Evolutionary conservation across 1,139 yeast species (phyloP).

Genomic region (Nadsonia commutata): DNA sequence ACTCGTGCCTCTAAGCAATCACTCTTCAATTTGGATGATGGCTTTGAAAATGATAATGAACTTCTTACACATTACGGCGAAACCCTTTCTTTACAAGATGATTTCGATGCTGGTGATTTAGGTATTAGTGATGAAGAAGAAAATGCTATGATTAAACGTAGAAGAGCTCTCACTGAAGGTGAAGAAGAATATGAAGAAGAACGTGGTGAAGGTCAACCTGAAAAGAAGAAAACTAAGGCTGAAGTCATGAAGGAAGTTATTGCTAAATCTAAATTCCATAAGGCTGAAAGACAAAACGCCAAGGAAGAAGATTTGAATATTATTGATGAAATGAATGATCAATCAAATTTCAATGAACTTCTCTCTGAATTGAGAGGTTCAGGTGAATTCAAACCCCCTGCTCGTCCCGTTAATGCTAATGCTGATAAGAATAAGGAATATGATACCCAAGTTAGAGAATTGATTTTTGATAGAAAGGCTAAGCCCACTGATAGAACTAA

Average conservation of each 20-base stretch:
- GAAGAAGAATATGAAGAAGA: slow-evolving; percentile 14
- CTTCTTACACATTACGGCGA: slow-evolving; percentile 74
- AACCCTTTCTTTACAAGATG: slow-evolving; percentile 40
- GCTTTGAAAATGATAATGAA: slow-evolving; percentile 35
- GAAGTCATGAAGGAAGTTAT: slow-evolving; percentile 96
- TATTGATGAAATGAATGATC: slow-evolving; percentile 66
- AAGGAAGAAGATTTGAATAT: slow-evolving; percentile 57
- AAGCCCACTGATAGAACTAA: slow-evolving; percentile 94
- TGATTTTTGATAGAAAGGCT: slow-evolving; percentile 75
- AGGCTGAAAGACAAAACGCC: slow-evolving; percentile 72
- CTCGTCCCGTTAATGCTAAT: slow-evolving; percentile 19
- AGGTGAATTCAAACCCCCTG: slow-evolving; percentile 12
- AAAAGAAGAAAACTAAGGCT: slow-evolving; percentile 68
- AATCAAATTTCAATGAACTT: slow-evolving; percentile 61
- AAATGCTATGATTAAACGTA: slow-evolving; percentile 15
- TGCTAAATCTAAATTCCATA: slow-evolving; percentile 84
- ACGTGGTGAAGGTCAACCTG: slow-evolving; percentile 25
- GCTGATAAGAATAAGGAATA: slow-evolving; percentile 43
- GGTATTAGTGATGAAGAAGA: slow-evolving; percentile 32
- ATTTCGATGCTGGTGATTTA: slow-evolving; percentile 31
- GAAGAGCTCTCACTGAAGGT: slow-evolving; percentile 13
- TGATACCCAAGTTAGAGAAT: slow-evolving; percentile 63
- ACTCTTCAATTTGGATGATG: slow-evolving; percentile 65
- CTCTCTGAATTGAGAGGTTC: slow-evolving; percentile 40
- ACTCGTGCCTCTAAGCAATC: slow-evolving; percentile 24